Conservation (phyloP, 2,329 filamentous ascomycete species). For the Clarireedia sp. region DNA sequence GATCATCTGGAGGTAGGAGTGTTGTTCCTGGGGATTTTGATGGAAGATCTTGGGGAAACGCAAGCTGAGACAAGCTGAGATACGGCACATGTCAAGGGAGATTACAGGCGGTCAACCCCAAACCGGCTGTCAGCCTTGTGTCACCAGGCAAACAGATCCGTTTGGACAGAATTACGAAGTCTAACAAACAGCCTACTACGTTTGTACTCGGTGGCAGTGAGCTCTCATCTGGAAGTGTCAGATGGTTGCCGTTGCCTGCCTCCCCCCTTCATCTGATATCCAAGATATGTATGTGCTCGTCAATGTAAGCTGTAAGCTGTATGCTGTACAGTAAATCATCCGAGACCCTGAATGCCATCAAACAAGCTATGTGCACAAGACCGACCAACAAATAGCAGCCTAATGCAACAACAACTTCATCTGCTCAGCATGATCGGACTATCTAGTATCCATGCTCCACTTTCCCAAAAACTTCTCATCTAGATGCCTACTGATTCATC, state of each 20-base stretch:
- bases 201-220: not conserved
- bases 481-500: no score
- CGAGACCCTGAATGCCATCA: not conserved
- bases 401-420: constrained; percentile 1
- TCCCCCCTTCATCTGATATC: no score
- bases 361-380: not conserved
- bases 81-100: not conserved
- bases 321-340: not conserved
- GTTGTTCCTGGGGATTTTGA: not conserved
- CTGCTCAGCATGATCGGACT: not conserved
- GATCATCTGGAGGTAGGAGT: constrained; percentile 3
- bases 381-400: not conserved
- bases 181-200: not conserved
- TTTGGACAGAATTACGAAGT: no score
- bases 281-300: not conserved
- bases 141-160: not conserved
- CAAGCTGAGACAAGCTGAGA: not conserved
- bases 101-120: not conserved
- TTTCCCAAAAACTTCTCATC: no score
- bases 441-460: not conserved
- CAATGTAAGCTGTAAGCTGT: not conserved
- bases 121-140: constrained; percentile 1
- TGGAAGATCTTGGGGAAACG: not conserved
- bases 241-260: not conserved
- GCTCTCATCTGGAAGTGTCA: not conserved